Conservation (phyloP, 129 eudicot species). For the Gnaphalium uliginosum region DNA sequence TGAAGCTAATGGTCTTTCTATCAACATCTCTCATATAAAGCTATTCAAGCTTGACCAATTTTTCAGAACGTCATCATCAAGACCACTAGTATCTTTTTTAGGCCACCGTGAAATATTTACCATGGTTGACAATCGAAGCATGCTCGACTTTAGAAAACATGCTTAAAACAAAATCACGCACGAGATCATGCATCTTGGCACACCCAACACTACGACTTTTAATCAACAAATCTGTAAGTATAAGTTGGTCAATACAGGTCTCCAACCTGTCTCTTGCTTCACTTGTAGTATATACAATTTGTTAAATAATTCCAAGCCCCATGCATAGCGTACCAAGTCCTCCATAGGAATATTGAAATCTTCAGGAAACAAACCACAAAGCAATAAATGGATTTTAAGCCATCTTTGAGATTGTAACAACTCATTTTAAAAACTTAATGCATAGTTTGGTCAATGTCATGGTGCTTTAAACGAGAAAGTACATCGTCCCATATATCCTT, state of each 20-base stretch:
- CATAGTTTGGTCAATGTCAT: no score
- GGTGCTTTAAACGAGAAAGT: no score
- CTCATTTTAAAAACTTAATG: no score
- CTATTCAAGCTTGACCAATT: no score
- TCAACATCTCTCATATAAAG: no score
- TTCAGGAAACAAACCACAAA: background rate
- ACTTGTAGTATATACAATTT: background rate
- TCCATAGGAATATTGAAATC: background rate
- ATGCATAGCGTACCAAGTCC: background rate
- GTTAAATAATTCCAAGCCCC: background rate
- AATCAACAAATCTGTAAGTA: background rate
- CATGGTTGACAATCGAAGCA: background rate
- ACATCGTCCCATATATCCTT: no score
- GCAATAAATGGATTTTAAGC: background rate
- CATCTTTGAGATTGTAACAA: no score
- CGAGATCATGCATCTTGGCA: background rate
- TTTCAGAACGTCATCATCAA: background rate
- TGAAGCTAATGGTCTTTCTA: no score
- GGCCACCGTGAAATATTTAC: background rate
- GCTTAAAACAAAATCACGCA: background rate
- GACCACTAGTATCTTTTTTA: background rate
- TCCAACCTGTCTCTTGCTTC: background rate
- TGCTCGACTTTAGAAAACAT: background rate
- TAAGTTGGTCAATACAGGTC: background rate
- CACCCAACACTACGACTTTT: background rate